Evolutionary conservation across 2,329 filamentous ascomycete species (phyloP), one percentile per base, ranked within the genome.

Genomic region (Torrubiellomyces zombiae): DNA sequence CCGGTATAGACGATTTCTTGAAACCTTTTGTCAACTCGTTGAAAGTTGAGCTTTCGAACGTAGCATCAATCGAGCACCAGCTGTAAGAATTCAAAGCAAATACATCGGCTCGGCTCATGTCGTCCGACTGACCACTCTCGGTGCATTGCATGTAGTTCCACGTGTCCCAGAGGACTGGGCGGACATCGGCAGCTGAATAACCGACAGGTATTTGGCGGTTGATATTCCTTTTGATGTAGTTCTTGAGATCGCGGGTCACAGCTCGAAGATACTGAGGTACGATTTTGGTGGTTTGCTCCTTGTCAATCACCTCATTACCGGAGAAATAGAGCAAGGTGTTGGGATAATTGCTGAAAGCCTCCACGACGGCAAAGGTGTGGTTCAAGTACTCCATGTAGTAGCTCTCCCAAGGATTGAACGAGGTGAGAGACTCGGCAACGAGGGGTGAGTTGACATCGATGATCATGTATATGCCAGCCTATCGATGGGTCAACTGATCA

Each of bases 141-240:
- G 62, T 55, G 53, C 78, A 85, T 45, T 76, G 63, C 53, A 83
- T 60, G 54, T 79, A 85, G 45, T 76, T 70, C 67, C 65, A 83
- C 27, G 67, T 75, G 40, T 85, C 79, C 44, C 73, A 60, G 14
- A 85, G 65, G 21, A 80, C 68, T 2, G 65, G 54, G 31, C 78
- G 73, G 21, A 86, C 79, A 45, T 85, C 78, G 24, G 78, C 78
- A 31, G 78, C 78, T 6, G 76, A 82, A 60, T 85, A 85, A 21
- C 78, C 78, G 29, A 83, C 75, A 13, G 78, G 77, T 36, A 85
- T 77, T 31, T 54, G 38, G 38, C 78, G 75, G 43, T 69, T 60
- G 31, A 66, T 56, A 43, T 77, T 68, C 43, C 71, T 73, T 51
- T 71, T 67, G 54, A 83, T 73, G 58, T 85, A 85, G 46, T 73